Conservation (phyloP, 2,329 filamentous ascomycete species). For the Sporothrix sp. region DNA sequence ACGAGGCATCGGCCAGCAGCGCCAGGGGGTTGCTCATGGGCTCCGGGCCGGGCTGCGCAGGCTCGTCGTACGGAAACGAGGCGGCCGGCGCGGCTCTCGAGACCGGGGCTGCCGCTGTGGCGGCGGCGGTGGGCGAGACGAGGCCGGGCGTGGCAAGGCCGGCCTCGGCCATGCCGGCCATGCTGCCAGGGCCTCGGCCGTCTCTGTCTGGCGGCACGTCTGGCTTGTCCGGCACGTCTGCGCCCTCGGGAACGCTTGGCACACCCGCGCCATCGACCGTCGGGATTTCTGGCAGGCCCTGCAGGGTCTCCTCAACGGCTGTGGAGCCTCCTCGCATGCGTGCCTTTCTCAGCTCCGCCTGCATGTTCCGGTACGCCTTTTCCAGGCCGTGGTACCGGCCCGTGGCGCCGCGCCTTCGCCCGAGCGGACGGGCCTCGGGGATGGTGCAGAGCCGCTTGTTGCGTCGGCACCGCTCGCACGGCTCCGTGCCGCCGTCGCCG, state of each 20-base stretch:
- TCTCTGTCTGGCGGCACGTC: neutral
- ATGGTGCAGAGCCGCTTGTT: neutral
- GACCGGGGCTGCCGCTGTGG: neutral
- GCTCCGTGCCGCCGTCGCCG: neutral
- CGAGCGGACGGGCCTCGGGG: neutral
- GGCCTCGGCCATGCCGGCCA: neutral
- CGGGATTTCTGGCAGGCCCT: neutral
- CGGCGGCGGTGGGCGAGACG: neutral
- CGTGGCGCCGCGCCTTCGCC: neutral
- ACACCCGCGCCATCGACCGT: neutral
- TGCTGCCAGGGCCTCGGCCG: neutral
- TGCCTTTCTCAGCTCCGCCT: neutral
- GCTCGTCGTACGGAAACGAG: neutral
- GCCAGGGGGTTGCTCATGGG: neutral
- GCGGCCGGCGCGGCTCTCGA: too few species aligned
- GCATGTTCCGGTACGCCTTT: neutral
- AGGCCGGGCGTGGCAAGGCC: too few species aligned
- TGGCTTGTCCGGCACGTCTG: neutral
- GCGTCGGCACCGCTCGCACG: constrained; percentile 1
- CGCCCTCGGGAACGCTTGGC: too few species aligned
- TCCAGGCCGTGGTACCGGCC: neutral
- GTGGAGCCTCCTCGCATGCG: neutral
- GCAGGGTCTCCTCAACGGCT: neutral
- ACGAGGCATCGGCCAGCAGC: neutral
- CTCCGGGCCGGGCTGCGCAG: neutral